These are phyloP conservation scores for Komagataella phaffii DNA, from an alignment of 805 yeast genomes.

Conservation along the genomic window DNA sequence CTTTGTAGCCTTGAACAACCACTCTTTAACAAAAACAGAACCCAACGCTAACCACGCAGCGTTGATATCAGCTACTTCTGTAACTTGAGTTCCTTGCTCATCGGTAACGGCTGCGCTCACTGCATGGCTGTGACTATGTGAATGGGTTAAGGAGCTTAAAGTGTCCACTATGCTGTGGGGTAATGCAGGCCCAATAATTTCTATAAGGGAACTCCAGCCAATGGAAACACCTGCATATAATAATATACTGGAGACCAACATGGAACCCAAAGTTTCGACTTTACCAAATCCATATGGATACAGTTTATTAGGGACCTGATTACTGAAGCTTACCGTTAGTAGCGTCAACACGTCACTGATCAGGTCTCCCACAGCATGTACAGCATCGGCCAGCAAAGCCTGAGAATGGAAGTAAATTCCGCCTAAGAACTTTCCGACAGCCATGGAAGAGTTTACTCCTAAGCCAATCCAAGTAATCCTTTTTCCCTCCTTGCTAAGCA, in stretches of 20 bases:
- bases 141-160: slow-evolving; percentile 32
- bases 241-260: slow-evolving; percentile 74
- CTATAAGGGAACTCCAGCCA: slow-evolving; percentile 72
- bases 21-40: slow-evolving; percentile 77
- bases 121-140: slow-evolving; percentile 38
- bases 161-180: slow-evolving; percentile 50
- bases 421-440: slow-evolving; percentile 74
- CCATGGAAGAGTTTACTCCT: slow-evolving; percentile 74
- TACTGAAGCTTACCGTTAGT: slow-evolving; percentile 72
- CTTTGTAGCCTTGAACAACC: slow-evolving; percentile 75
- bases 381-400: slow-evolving; percentile 86
- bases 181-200: slow-evolving; percentile 50
- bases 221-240: slow-evolving; percentile 82
- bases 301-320: slow-evolving; percentile 36
- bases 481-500: slow-evolving; percentile 11
- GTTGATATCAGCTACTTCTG: slow-evolving; percentile 49
- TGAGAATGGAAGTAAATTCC: slow-evolving; percentile 92
- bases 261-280: slow-evolving; percentile 82
- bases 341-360: slow-evolving; percentile 82
- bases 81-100: slow-evolving; percentile 2
- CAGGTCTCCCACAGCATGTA: slow-evolving; percentile 85
- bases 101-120: slow-evolving; percentile 6
- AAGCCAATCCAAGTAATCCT: slow-evolving; percentile 91
- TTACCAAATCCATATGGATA: slow-evolving; percentile 91
- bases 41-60: slow-evolving; percentile 96